Base-by-base conservation (phyloP, 1,139 yeast species). In the Hansenula sp. region DNA sequence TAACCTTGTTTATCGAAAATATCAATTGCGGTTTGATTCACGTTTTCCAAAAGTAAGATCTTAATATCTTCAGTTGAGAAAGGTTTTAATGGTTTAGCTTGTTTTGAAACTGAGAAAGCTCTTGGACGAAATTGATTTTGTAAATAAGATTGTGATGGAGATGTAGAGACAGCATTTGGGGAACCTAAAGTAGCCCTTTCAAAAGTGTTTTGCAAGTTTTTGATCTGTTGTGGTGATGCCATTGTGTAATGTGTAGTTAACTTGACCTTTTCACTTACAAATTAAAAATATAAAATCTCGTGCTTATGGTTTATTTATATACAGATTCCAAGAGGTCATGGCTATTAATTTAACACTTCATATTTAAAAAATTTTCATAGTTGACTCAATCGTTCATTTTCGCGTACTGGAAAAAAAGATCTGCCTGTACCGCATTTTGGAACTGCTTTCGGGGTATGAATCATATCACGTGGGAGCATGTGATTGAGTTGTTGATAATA, bases 61-160 rank as follows among this genome's bases (percentile, higher is more conserved):
- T 89, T 92, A 65, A 92, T 83, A 60, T 92, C 98, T 47, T 92
- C 94, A 43, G 95, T 83, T 47, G 87, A 79, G 62, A 87, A 88
- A 18, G 96, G 96, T 66, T 88, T 89, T 57, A 89, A 75, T 29
- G 82, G 76, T 67, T 85, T 88, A 42, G 75, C 69, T 52, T 77
- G 81, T 47, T 65, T 71, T 25, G 71, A 60, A 37, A 61, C 51
- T 11, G 71, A 56, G 29, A 43, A 44, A 17, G 59, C 52, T 46
- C 65, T 54, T 48, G 47, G 47, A 41, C 57, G 46, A 51, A 49
- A 44, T 51, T 61, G 56, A 41, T 60, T 54, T 51, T 55, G 49
- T 59, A 73, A 64, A 55, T 64, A 62, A 27, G 82, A 71, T 44
- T 54, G 55, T 13, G 56, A 42, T 46, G 86, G 87, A 6, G 88